These are phyloP conservation scores for Millerozyma miso DNA, from an alignment of 805 yeast species.

Conservation along the genomic window DNA sequence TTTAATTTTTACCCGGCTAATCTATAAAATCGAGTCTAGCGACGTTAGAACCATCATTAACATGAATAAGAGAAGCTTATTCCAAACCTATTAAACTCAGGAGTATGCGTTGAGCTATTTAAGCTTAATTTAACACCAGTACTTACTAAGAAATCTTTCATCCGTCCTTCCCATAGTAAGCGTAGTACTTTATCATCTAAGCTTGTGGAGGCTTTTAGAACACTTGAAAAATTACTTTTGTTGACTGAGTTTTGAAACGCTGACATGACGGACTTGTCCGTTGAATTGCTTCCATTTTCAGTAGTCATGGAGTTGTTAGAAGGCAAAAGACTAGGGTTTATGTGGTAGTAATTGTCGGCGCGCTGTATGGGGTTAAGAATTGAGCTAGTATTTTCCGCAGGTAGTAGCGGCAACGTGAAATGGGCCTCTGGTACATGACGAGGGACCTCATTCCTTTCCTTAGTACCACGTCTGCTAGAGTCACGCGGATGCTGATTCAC, in stretches of 20 bases:
- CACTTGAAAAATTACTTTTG: slow-evolving; percentile 59
- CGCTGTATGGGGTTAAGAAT: not conserved
- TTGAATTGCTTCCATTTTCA: slow-evolving; percentile 12
- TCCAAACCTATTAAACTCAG: slow-evolving; percentile 52
- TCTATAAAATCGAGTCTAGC: slow-evolving; percentile 1
- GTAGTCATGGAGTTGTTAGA: slow-evolving; percentile 23
- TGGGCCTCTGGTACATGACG: not conserved
- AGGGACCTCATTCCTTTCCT: not conserved
- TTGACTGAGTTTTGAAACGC: slow-evolving; percentile 49
- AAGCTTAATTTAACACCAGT: slow-evolving; percentile 61
- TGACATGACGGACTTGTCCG: slow-evolving; percentile 39
- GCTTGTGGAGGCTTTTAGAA: slow-evolving; percentile 69
- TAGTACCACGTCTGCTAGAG: not conserved
- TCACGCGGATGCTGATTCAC: not conserved
- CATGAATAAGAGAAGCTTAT: slow-evolving; percentile 60
- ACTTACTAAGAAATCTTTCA: slow-evolving; percentile 71
- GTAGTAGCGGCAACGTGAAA: not conserved
- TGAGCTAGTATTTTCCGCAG: not conserved
- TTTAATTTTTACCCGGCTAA: slow-evolving; percentile 2
- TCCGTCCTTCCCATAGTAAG: slow-evolving; percentile 84
- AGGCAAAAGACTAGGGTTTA: slow-evolving; percentile 1
- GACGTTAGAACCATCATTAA: slow-evolving; percentile 15
- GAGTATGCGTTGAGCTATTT: slow-evolving; percentile 33
- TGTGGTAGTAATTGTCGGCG: slow-evolving; percentile 1
- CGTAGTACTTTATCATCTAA: slow-evolving; percentile 57